Base-by-base conservation (phyloP, 2,329 filamentous ascomycete genomes). In the Talaromyces islandicus region DNA sequence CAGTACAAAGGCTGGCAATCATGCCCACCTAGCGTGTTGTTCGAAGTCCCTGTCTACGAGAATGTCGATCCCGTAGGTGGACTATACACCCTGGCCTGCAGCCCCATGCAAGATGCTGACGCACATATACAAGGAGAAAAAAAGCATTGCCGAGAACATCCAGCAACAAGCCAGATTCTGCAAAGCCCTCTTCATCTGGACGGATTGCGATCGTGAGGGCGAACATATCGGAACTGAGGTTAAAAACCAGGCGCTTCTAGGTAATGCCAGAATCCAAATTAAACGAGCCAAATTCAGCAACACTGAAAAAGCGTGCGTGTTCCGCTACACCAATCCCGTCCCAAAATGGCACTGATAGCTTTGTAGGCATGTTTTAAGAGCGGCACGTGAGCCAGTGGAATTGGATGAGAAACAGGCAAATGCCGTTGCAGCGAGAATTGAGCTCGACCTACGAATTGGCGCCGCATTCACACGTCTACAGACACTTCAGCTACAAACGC, bases 221-320 rank as follows among this genome's bases (percentile, higher is more conserved):
- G 94, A 99, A 73, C 90, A 97, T 71, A 99, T 99, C 66, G 94
- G 94, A 7, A 83, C 89, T 43, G 93, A 99, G 73, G 93, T 99
- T 62, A 87, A 91, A 51, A 84, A 89, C 57, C 88, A 93, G 61
- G 94, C 94, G 5, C 79, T 81, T 53, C 86, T 86, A 68, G 88
- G 85, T 10, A 97, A 97, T 64, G 75, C 81, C 10, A 79, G 80
- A 1, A 86, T 99, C 48, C 82, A 91, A 63, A 85, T 97, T 60
- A 94, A 91, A 70, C 84, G 94, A 67, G 94, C 94, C 14, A 88
- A 81, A 62, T 99, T 99, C 77, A 97, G 91, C 79, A 99, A 99
- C 71, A 93, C 97, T 32, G 94, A 99, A 75, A 83, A 88, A 82
- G 90, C 89, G 86, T 93, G 72, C 72, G 88, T 78, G 27, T 7